Base-by-base conservation (phyloP, 1,139 yeast genomes). In the Candida dubliniensis region DNA sequence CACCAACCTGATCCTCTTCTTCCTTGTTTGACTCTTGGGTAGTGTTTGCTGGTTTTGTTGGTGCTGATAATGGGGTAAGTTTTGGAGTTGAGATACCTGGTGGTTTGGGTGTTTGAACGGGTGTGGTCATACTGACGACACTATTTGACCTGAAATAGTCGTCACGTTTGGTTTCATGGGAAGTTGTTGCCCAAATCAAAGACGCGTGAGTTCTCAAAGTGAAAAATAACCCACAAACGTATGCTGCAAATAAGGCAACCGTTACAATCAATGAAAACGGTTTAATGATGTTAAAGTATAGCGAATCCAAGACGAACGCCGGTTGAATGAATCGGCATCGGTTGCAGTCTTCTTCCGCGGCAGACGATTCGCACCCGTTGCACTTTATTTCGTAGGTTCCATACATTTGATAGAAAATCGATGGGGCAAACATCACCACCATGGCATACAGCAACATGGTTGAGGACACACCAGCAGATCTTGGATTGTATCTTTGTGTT, bases 171-270 rank as follows among this genome's bases (percentile, higher is more conserved):
- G 54, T 53, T 43, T 72, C 77, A 43, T 73, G 77, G 1, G 71
- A 66, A 3, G 40, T 31, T 41, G 77, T 80, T 42, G 91, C 89
- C 99, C 99, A 95, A 52, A 93, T 95, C 64, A 90, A 74, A 1
- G 96, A 93, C 0, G 99, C 99, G 64, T 93, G 99, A 0, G 99
- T 93, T 55, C 96, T 79, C 57, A 93, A 75, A 0, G 99, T 93
- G 63, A 93, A 93, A 79, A 89, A 84, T 42, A 93, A 70, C 1
- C 99, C 98, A 64, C 91, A 84, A n/a, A 82, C 77, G 59, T 93
- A 93, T 0, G 96, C 93, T 12, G 87, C 68, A 59, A 91, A 89
- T 42, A 93, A 74, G 8, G 90, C 81, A 29, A 84, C 55, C 0
- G 96, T 96, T 59, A 96, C 93, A 35, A 87, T 72, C 27, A 86